Evolutionary conservation across 2,329 filamentous ascomycete genomes (phyloP), one percentile per base, ranked within the genome.

Genomic region (Aspergillus brunneoviolaceus): DNA sequence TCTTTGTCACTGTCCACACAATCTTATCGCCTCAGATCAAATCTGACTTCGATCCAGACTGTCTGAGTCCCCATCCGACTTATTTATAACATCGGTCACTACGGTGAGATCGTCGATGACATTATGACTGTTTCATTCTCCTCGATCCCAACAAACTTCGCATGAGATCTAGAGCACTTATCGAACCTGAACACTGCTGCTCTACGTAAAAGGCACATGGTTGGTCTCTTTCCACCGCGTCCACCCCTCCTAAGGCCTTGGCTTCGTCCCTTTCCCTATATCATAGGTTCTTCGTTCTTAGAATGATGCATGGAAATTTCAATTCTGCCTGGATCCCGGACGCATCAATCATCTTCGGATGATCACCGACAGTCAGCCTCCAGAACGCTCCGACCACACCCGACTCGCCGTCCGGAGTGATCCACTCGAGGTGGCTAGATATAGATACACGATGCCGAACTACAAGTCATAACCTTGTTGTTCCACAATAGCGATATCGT

Each of bases 191-290:
- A 29, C 63, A 55, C 57, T 58, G 59, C 60, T 58, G 50, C 23
- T 56, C 56, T 65, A 60, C 65, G 63, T 64, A 51, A 60, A 66
- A 62, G 51, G 47, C 53, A 51, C 49, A 47, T 54, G 39, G 39
- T 45, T 45, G 39, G n/a, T 62, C 57, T 55, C 57, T 27, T 58
- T 42, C 50, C 53, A 50, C 51, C 50, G 27, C 59, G 16, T 42
- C 42, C 12, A 39, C 53, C 60, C 60, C 54, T 60, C 60, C 49
- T 19, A 55, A 51, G 47, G 55, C 58, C 60, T 65, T 65, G 63
- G 61, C 64, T 60, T 60, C 51, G 51, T 50, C 54, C 50, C 51
- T 51, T 51, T 53, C 54, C 50, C 9, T 5, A 42, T 29, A 58
- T 65, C 56, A 62, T 59, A 63, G 61, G 57, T 48, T 57, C 51